Conservation (phyloP, 176 grass and related monocot species). For the Avena atlantica region DNA sequence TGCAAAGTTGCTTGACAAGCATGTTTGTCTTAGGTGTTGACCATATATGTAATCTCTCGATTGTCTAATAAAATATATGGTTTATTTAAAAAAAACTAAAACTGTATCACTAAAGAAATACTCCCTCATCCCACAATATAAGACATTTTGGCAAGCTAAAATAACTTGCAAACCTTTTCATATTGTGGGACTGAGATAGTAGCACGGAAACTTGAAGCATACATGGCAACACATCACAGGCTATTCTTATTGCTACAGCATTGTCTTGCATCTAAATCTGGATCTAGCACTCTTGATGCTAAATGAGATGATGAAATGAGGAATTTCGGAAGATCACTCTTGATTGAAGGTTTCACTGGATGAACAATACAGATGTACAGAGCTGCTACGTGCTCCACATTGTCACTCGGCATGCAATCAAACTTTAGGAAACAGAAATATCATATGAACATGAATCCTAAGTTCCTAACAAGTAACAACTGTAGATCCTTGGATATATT, state of each 20-base stretch:
- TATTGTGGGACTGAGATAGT: too few relatives aligned
- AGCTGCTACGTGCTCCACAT: slow-evolving; percentile 30
- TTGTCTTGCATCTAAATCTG: not conserved
- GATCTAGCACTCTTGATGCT: not conserved
- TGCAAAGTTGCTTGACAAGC: too few relatives aligned
- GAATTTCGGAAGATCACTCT: not conserved
- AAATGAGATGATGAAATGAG: not conserved
- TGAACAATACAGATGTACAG: slow-evolving; percentile 32
- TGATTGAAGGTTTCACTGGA: not conserved
- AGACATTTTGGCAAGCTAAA: too few relatives aligned
- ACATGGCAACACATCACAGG: not conserved
- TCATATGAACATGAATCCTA: slow-evolving; percentile 38
- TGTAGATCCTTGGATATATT: slow-evolving; percentile 31
- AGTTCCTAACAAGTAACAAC: slow-evolving; percentile 20
- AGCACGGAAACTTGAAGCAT: not conserved
- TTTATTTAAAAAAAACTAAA: not conserved
- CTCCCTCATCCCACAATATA: too few relatives aligned
- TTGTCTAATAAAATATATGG: too few relatives aligned
- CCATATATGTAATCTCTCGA: too few relatives aligned
- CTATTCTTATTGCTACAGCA: not conserved
- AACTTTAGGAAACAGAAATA: not conserved
- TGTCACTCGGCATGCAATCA: not conserved
- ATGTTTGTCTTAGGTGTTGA: too few relatives aligned
- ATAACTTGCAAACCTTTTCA: too few relatives aligned
- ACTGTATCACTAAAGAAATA: too few relatives aligned